Conservation (phyloP, 345 rosid species). For the Sisymbrium irio region DNA sequence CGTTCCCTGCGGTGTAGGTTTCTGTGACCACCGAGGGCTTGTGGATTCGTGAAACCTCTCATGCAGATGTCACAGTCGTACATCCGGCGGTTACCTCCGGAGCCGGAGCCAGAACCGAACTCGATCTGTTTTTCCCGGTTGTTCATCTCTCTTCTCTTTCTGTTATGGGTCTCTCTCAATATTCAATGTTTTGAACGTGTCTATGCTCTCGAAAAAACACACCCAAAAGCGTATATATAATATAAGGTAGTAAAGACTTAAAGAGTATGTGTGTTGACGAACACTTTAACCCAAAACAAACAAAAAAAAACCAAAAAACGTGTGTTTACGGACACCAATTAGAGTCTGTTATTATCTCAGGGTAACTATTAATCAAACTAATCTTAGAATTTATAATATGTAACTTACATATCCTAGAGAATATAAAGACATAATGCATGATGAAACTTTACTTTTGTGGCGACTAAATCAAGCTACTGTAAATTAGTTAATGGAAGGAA, state of each 20-base stretch:
- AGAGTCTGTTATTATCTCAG: neutral
- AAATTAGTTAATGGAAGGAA: no score
- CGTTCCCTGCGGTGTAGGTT: slow-evolving; percentile 70
- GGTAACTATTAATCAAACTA: neutral
- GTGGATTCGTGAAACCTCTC: slow-evolving; percentile 86
- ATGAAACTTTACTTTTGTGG: neutral
- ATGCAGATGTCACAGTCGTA: slow-evolving; percentile 76
- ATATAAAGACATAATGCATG: neutral
- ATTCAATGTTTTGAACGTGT: slow-evolving; percentile 13
- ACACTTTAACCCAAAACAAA: no score
- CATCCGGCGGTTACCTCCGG: slow-evolving; percentile 35
- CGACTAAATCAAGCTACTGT: neutral
- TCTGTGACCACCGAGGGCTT: slow-evolving; percentile 93
- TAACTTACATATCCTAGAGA: neutral
- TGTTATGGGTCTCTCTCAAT: slow-evolving; percentile 3
- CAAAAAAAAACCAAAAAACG: neutral
- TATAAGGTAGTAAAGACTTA: neutral
- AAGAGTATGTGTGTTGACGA: neutral
- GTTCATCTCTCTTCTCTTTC: slow-evolving; percentile 17
- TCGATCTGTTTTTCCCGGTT: slow-evolving; percentile 9
- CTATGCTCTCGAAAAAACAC: slow-evolving; percentile 2
- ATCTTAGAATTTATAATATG: neutral
- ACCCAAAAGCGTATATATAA: slow-evolving; percentile 6
- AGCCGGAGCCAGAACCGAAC: neutral
- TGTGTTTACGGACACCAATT: neutral